phyloP scores from a whole-genome alignment of 495 filamentous ascomycete genomes.

The Amphirosellinia nigrospora region DNA sequence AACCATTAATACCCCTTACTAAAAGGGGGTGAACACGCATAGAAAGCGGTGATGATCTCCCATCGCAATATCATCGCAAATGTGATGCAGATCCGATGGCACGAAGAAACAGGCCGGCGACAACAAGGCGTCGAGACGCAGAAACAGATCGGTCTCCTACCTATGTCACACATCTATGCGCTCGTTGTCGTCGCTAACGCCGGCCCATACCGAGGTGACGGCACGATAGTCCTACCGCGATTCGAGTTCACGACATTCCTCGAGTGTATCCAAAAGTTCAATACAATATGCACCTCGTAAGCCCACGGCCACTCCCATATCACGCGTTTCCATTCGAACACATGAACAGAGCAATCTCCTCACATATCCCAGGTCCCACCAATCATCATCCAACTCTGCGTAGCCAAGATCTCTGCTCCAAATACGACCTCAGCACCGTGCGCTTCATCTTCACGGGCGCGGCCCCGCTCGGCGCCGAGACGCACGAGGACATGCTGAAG shows the following conservation, averaged over 20 bases:
- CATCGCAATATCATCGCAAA: constrained; percentile 91
- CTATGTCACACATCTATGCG: constrained; percentile 86
- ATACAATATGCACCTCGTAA: constrained; percentile 75
- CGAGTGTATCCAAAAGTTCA: constrained; percentile 71
- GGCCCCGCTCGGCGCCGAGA: constrained; percentile 82
- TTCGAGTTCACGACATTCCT: constrained; percentile 76
- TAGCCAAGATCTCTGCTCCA: constrained; percentile 63
- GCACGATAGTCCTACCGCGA: constrained; percentile 79
- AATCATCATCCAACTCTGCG: constrained; percentile 84
- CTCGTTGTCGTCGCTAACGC: constrained; percentile 78
- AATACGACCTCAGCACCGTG: constrained; percentile 79
- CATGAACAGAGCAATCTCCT: background rate
- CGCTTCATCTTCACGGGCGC: constrained; percentile 76
- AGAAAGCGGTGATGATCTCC: constrained; percentile 96
- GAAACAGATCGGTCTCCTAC: constrained; percentile 73
- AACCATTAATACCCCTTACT: background rate
- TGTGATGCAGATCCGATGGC: constrained; percentile 65
- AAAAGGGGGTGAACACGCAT: background rate
- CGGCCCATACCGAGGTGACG: constrained; percentile 75
- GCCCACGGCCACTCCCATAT: constrained; percentile 29
- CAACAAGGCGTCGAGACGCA: constrained; percentile 59
- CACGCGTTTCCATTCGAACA: background rate
- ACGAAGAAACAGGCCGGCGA: constrained; percentile 54
- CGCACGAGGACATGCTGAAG: constrained; percentile 68
- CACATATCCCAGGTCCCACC: constrained; percentile 69